Evolutionary conservation across 805 yeast genomes (phyloP).

Genomic region (Candida ulmi): DNA sequence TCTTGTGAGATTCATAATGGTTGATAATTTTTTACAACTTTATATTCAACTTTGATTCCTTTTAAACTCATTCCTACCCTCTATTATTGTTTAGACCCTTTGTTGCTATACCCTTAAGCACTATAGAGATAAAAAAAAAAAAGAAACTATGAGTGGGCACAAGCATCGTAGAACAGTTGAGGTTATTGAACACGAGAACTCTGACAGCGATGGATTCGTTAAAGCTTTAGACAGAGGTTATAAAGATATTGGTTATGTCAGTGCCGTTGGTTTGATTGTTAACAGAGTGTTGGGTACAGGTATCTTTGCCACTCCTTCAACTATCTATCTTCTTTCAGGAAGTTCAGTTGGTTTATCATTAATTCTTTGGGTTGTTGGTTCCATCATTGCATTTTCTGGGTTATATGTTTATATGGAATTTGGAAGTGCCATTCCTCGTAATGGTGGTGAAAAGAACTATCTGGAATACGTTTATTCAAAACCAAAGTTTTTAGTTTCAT

Average conservation of each 20-base stretch:
- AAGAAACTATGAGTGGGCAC: background rate
- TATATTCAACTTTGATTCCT: no score
- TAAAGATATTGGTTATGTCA: conserved; percentile 42
- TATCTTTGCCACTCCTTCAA: conserved; percentile 65
- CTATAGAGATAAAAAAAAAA: no score
- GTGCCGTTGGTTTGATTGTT: conserved; percentile 60
- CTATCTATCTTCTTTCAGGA: conserved; percentile 39
- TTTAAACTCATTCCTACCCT: no score
- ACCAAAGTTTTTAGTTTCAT: conserved; percentile 65
- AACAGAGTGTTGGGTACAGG: conserved; percentile 76
- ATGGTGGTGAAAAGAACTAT: conserved; percentile 85
- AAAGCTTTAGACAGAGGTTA: conserved; percentile 35
- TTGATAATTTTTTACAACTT: no score
- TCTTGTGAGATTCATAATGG: no score
- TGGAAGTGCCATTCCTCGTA: conserved; percentile 72
- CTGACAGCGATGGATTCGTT: conserved; percentile 22
- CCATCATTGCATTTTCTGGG: conserved; percentile 60
- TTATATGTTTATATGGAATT: conserved; percentile 73
- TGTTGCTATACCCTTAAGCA: no score
- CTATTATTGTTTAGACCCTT: no score
- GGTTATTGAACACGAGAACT: conserved; percentile 1
- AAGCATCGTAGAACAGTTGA: background rate
- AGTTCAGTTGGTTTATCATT: conserved; percentile 73
- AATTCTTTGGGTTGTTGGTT: conserved; percentile 71
- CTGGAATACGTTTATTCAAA: conserved; percentile 63